Percentiles rank a stretch among this genome's conserved stretches.
These are phyloP conservation scores for Rhypophila decipiens DNA, from an alignment of 495 filamentous ascomycete species.

Conservation along the genomic window DNA sequence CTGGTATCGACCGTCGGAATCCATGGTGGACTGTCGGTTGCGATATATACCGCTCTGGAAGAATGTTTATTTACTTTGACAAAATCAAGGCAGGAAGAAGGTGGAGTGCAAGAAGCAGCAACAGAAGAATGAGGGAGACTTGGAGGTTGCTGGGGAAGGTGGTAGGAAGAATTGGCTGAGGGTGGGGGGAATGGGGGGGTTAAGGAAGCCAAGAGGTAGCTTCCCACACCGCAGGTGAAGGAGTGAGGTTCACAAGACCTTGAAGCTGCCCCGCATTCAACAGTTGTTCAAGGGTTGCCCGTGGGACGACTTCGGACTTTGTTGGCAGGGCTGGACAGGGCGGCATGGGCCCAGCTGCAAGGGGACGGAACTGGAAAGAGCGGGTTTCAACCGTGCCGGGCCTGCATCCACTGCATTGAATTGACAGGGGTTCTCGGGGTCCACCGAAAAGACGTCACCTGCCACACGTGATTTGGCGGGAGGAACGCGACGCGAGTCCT, in stretches of 20 bases:
- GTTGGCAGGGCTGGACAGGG: background rate
- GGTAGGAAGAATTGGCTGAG: background rate
- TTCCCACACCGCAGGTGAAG: slow-evolving; percentile 1
- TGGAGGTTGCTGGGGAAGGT: background rate
- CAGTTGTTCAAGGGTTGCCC: too few relatives aligned
- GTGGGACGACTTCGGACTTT: background rate
- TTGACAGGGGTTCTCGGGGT: background rate
- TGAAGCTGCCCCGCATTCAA: slow-evolving; percentile 10
- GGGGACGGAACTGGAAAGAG: background rate
- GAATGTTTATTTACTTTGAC: background rate
- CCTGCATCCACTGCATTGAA: too few relatives aligned
- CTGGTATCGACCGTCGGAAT: too few relatives aligned
- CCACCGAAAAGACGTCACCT: background rate
- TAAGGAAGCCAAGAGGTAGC: background rate
- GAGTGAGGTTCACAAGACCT: background rate
- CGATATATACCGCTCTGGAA: too few relatives aligned
- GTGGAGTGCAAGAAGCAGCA: background rate
- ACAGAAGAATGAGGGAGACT: too few relatives aligned
- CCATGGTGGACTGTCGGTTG: too few relatives aligned
- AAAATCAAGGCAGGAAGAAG: background rate
- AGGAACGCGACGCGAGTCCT: too few relatives aligned
- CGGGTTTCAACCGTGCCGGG: too few relatives aligned
- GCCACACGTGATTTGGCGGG: background rate
- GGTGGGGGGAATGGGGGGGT: background rate
- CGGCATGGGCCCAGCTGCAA: too few relatives aligned